These are phyloP conservation scores for Penicillium turbatum DNA, from an alignment of 495 filamentous ascomycete species.

Conservation along the genomic window DNA sequence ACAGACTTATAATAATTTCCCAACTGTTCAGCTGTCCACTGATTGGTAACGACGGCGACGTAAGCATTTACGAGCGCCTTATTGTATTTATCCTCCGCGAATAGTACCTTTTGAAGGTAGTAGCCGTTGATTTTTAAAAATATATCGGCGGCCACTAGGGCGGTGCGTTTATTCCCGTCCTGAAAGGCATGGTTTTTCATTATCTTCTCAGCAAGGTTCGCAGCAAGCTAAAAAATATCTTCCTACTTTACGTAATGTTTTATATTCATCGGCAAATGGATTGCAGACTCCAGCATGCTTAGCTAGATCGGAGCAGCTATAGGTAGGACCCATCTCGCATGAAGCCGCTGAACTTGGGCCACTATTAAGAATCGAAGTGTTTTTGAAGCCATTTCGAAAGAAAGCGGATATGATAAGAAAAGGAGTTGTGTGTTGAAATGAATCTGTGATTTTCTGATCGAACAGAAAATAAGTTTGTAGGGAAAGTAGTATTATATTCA, in stretches of 20 bases:
- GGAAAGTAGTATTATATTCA: too few species aligned
- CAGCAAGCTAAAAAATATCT: conserved; percentile 31
- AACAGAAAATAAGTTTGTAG: too few species aligned
- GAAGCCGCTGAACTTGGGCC: too few species aligned
- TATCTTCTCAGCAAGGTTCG: conserved; percentile 28
- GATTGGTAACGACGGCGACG: conserved; percentile 26
- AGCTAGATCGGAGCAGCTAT: conserved; percentile 1
- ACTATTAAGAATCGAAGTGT: too few species aligned
- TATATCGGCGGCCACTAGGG: conserved; percentile 31
- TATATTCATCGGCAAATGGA: conserved; percentile 29
- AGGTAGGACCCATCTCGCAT: too few species aligned
- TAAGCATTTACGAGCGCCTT: conserved; percentile 21
- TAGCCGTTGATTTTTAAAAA: conserved; percentile 37
- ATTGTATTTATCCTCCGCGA: conserved; percentile 13
- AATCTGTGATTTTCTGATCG: too few species aligned
- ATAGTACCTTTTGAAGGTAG: conserved; percentile 17
- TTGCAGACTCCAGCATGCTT: conserved; percentile 23
- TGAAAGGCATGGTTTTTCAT: conserved; percentile 34
- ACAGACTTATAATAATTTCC: conserved; percentile 25
- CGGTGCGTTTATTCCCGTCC: conserved; percentile 36
- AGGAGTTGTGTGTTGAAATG: too few species aligned
- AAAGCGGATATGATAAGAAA: too few species aligned
- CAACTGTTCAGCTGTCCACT: conserved; percentile 24
- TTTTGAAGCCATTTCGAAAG: too few species aligned
- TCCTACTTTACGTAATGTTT: conserved; percentile 25